Percentiles rank a stretch among this genome's conserved stretches.
These are phyloP conservation scores for Musa troglodytarum DNA, from an alignment of 176 grass and related monocot genomes.

Conservation along the genomic window DNA sequence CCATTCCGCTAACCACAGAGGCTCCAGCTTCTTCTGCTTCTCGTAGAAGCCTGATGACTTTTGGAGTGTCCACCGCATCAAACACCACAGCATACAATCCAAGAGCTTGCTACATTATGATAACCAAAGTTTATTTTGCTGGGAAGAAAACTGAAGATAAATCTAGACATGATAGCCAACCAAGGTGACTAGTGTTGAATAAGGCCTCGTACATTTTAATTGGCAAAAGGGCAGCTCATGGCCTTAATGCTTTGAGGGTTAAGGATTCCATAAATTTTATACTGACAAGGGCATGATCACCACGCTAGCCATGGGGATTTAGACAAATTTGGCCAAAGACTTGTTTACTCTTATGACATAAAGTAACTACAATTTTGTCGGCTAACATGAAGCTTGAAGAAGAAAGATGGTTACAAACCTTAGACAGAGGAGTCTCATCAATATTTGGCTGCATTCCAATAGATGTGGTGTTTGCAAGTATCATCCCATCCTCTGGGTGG, in stretches of 20 bases:
- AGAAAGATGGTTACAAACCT: conserved; percentile 33
- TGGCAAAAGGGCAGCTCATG: no score
- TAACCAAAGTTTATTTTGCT: no score
- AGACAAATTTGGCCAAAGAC: no score
- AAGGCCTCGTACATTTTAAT: no score
- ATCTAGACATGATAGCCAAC: not conserved
- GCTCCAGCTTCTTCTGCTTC: conserved; percentile 74
- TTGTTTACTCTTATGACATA: no score
- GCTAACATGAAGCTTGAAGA: not conserved
- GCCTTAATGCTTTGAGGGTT: no score
- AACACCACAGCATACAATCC: conserved; percentile 79
- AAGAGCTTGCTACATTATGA: conserved; percentile 50
- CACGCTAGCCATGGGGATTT: no score
- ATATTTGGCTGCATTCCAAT: conserved; percentile 93
- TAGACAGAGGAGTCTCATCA: conserved; percentile 72
- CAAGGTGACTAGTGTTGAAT: no score
- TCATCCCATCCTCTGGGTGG: conserved; percentile 80
- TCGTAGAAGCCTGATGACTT: conserved; percentile 78
- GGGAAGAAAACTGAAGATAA: conserved; percentile 9
- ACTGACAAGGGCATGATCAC: no score
- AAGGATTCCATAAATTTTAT: no score
- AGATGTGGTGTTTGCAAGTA: conserved; percentile 97
- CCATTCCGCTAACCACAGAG: conserved; percentile 75
- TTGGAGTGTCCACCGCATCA: conserved; percentile 87
- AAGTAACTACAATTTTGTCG: no score